Conservation (phyloP, 257 asterid species). For the Capsicum pubescens region DNA sequence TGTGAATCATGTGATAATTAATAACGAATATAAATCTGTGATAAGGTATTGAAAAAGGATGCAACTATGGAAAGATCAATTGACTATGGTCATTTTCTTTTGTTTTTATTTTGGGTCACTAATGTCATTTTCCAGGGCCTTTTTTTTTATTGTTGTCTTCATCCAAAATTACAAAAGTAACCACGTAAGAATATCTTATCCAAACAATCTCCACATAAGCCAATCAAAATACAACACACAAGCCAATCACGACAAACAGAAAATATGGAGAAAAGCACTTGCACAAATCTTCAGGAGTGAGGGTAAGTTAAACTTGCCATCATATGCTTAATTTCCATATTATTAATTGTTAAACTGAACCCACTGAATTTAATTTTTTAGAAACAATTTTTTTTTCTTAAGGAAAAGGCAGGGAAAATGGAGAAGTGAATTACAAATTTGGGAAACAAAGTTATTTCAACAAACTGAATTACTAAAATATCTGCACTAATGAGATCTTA, state of each 20-base stretch:
- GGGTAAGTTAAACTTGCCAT: not conserved
- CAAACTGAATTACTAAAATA: not conserved
- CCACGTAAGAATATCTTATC: slow-evolving; percentile 35
- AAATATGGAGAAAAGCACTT: not conserved
- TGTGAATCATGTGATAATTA: slow-evolving; percentile 27
- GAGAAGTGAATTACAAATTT: not conserved
- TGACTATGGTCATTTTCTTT: slow-evolving; percentile 20
- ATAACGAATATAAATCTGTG: not conserved
- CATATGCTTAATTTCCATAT: not conserved
- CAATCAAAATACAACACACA: slow-evolving; percentile 29
- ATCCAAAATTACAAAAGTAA: slow-evolving; percentile 28
- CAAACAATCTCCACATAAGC: slow-evolving; percentile 17
- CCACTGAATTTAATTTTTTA: not conserved
- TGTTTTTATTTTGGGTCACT: not conserved
- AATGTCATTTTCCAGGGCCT: slow-evolving; percentile 27
- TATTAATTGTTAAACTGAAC: not conserved
- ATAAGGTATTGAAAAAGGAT: slow-evolving; percentile 25
- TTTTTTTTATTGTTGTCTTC: slow-evolving; percentile 10
- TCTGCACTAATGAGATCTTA: not conserved
- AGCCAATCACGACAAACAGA: slow-evolving; percentile 25
- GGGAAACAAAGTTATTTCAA: not conserved
- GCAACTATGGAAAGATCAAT: not conserved
- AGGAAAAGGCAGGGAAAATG: not conserved
- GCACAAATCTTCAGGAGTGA: not conserved
- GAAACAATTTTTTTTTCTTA: not conserved